Conservation (phyloP, 768 basidiomycete species). For the Rhodotorula graminis region DNA sequence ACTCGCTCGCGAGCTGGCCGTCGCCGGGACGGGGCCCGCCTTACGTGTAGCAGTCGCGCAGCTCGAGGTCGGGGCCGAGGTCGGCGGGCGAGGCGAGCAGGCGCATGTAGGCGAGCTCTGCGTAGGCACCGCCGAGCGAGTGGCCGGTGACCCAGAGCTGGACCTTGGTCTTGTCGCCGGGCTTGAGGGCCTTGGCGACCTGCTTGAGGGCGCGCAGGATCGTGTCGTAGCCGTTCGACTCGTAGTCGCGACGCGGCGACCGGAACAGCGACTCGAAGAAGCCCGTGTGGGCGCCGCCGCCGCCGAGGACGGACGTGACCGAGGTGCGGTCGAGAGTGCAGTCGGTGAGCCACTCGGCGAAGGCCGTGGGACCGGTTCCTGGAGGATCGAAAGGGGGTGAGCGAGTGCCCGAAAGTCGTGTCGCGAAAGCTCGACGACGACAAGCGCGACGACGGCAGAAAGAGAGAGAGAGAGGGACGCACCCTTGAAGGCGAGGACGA, state of each 20-base stretch:
- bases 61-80: constrained; percentile 12
- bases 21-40: constrained; percentile 26
- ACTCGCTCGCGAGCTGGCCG: constrained; percentile 7
- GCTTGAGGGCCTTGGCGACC: constrained; percentile 11
- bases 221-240: constrained; percentile 14
- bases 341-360: constrained; percentile 28
- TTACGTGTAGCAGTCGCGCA: constrained; percentile 17
- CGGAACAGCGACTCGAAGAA: constrained; percentile 14
- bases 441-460: too few species aligned
- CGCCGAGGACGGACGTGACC: constrained; percentile 10
- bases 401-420: too few species aligned
- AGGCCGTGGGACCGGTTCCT: constrained; percentile 23
- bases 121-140: constrained; percentile 21
- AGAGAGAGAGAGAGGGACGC: background rate
- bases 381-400: too few species aligned
- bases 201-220: constrained; percentile 22
- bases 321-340: constrained; percentile 16
- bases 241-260: background rate
- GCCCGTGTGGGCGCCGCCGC: constrained; percentile 18
- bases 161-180: background rate
- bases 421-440: too few species aligned
- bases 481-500: constrained; percentile 32
- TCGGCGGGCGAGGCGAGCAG: constrained; percentile 15
- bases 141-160: constrained; percentile 22
- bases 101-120: constrained; percentile 24